These are phyloP conservation scores for Citrullus amarus DNA, from an alignment of 306 rosid genomes.

Conservation along the genomic window DNA sequence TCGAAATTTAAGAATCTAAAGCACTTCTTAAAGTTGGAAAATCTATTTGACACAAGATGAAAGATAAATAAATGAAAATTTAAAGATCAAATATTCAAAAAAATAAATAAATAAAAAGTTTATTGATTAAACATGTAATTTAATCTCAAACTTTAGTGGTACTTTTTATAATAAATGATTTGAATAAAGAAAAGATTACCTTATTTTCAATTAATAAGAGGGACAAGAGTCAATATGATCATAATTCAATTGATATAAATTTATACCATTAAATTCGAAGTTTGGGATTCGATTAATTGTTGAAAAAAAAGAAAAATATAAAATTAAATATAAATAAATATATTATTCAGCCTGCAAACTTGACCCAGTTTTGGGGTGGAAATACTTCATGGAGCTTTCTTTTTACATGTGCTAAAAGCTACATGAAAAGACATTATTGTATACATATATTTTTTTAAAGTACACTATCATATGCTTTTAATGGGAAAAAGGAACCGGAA, in stretches of 20 bases:
- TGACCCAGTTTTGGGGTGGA: not conserved
- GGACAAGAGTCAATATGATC: not conserved
- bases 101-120: too few species aligned
- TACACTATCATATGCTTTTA: not conserved
- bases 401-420: not conserved
- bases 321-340: not conserved
- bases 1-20: too few species aligned
- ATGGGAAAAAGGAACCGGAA: not conserved
- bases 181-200: not conserved
- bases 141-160: not conserved
- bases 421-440: not conserved
- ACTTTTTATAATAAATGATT: not conserved
- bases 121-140: too few species aligned
- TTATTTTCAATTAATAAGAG: not conserved
- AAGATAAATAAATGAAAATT: too few species aligned
- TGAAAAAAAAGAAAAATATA: not conserved
- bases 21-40: too few species aligned
- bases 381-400: not conserved
- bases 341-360: not conserved
- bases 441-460: too few species aligned
- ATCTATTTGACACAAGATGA: too few species aligned
- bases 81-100: too few species aligned
- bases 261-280: too few species aligned
- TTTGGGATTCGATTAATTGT: too few species aligned
- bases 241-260: too few species aligned